Evolutionary conservation across 306 rosid species (phyloP), one percentile per base, ranked within the genome.

Genomic region (Vigna angularis): DNA sequence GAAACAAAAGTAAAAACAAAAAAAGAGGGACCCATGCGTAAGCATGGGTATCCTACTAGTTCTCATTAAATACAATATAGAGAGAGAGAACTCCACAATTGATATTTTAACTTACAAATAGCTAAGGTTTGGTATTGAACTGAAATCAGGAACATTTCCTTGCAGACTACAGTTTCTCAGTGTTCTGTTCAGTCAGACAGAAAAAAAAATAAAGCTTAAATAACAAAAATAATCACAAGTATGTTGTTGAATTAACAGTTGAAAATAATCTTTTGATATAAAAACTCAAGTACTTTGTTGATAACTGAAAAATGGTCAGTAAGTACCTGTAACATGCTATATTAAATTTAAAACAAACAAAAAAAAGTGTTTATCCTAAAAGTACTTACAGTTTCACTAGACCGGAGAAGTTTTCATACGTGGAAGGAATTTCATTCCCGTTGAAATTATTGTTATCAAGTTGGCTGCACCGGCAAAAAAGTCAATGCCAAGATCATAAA

Each of bases 81-180:
- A 32, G 5, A 32, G 36, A 32, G 36, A 32, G 36, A 32, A 4
- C 10, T 49, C 24, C 57, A 45, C 58, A 72, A 51, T 32, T 66
- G 44, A 50, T 59, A 50, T 53, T 78, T 17, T 5, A 75, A 91
- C 98, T 67, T 89, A 94, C 98, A 94, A 70, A 87, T 90, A 94
- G 55, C 66, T 73, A 78, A 94, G 94, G n/a, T 77, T 34, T 8
- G 53, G 36, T 74, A 91, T 86, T 71, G 32, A 59, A 85, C 93
- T 89, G 64, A 93, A 76, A 86, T 93, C 90, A 81, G 88, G 97
- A 90, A 93, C 48, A n/a, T 85, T 24, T 85, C 98, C 98, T 87
- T 82, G 83, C 89, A 93, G 83, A 55, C 85, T 81, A 85, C 98
- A 93, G 83, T 93, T 93, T 85, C 96, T 89, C 14, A 93, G 91